Evolutionary conservation across 1,284 basidiomycete genomes (phyloP).

Genomic region (Naganishia liquefaciens): DNA sequence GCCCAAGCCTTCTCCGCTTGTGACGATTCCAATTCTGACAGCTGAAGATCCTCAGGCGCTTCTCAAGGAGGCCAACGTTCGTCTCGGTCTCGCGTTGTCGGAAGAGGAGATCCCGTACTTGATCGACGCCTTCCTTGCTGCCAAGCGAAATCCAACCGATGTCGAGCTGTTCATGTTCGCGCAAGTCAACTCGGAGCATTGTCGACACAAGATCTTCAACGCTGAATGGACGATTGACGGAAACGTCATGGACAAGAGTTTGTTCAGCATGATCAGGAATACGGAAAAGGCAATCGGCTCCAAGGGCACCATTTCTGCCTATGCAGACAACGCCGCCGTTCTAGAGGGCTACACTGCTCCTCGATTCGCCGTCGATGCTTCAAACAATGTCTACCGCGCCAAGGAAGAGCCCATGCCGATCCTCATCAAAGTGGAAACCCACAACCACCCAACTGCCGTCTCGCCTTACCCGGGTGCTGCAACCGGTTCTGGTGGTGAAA

Average conservation of each 20-base stretch:
- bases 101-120: constrained; percentile 91
- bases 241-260: constrained; percentile 66
- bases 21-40: constrained; percentile 63
- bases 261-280: constrained; percentile 98
- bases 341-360: constrained; percentile 76
- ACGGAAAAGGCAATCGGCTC: constrained; percentile 75
- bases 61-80: constrained; percentile 75
- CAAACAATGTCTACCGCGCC: constrained; percentile 60
- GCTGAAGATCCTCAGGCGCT: constrained; percentile 59
- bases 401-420: constrained; percentile 77
- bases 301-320: constrained; percentile 86
- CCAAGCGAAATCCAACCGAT: constrained; percentile 82
- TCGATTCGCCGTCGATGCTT: constrained; percentile 68
- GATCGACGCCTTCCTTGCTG: constrained; percentile 80
- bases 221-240: constrained; percentile 91
- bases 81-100: constrained; percentile 87
- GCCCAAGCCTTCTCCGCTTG: constrained; percentile 67
- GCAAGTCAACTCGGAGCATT: constrained; percentile 99
- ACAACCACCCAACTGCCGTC: constrained; percentile 98
- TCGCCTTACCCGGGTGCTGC: constrained; percentile 97
- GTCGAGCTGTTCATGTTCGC: constrained; percentile 99
- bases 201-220: constrained; percentile 99
- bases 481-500: constrained; percentile 97
- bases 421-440: constrained; percentile 97
- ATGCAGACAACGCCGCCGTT: constrained; percentile 98